These are phyloP conservation scores for Hydrangea macrophylla DNA, from an alignment of 148 eudicot genomes.

Conservation along the genomic window DNA sequence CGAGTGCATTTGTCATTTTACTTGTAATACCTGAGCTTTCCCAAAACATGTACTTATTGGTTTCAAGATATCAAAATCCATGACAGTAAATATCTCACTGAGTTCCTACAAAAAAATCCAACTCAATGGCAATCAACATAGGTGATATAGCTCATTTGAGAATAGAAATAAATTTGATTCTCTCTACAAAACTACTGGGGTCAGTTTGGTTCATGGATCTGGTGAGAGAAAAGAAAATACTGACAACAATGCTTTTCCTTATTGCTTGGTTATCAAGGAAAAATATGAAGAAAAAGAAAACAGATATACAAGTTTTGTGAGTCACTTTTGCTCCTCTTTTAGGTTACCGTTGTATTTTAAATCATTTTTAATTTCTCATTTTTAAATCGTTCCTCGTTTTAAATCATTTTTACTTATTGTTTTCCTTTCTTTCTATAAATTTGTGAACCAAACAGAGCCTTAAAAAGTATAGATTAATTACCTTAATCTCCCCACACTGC, in stretches of 20 bases:
- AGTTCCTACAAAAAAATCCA: constrained; percentile 47
- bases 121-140: background rate
- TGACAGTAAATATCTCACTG: constrained; percentile 45
- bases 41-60: constrained; percentile 57
- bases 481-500: constrained; percentile 85
- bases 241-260: too few species aligned
- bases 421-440: too few species aligned
- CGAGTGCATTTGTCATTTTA: background rate
- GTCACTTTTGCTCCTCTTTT: too few species aligned
- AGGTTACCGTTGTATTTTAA: too few species aligned
- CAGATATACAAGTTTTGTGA: too few species aligned
- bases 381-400: too few species aligned
- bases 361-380: too few species aligned
- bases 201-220: too few species aligned
- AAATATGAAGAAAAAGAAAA: background rate
- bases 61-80: constrained; percentile 80
- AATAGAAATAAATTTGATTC: background rate
- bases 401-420: too few species aligned
- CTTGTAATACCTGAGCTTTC: constrained; percentile 48
- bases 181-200: background rate
- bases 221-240: too few species aligned
- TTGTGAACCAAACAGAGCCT: too few species aligned
- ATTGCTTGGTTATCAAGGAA: too few species aligned
- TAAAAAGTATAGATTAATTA: constrained; percentile 13
- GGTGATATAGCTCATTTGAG: background rate